Base-by-base conservation (phyloP, 1,284 basidiomycete species). In the Polyporus tsugae region DNA sequence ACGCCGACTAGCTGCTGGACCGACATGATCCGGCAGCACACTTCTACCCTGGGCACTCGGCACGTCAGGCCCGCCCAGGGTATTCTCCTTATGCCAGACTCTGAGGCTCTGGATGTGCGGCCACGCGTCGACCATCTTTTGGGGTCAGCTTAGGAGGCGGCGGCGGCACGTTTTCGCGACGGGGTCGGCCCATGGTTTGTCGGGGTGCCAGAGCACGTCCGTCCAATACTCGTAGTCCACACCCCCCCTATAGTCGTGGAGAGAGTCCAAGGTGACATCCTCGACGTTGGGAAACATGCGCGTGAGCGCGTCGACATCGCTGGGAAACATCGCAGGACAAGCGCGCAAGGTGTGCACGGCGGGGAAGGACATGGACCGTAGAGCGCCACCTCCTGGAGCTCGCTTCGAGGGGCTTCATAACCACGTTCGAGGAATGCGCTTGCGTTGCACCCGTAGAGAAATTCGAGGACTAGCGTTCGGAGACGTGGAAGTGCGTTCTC, bases 291-390 rank as follows among this genome's bases (percentile, higher is more conserved):
- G 52, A 29, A 55, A 55, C 4, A 33, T 6, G 29, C 17, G 33
- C 6, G 52, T 55, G 52, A 29, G 17, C 22, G 33, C 52, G 52
- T 55, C 52, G 52, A 55, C 52, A 17, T 35, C 52, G 52, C 52
- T 55, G 22, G 52, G 52, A 29, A 55, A 33, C 15, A 1, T 55
- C 15, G 7, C 29, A 22, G 52, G 52, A 22, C 15, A 17, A 15
- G 33, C 52, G 52, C 52, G 52, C 29, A 55, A 11, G 29, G 52
- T 55, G 52, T 55, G 52, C 13, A 55, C 52, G 52, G 52, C 7
- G 29, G 52, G 52, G 33, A 55, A 17, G 17, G 52, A 55, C 13
- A 35, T 11, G n/a, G 19, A 13, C 33, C 33, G 29, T 6, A 6
- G 10, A 55, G 52, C 6, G 29, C 33, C 6, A 55, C 17, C 17